Evolutionary conservation across 371 early-diverging fungal genomes (phyloP).

Genomic region (Aphelidium insulamus): DNA sequence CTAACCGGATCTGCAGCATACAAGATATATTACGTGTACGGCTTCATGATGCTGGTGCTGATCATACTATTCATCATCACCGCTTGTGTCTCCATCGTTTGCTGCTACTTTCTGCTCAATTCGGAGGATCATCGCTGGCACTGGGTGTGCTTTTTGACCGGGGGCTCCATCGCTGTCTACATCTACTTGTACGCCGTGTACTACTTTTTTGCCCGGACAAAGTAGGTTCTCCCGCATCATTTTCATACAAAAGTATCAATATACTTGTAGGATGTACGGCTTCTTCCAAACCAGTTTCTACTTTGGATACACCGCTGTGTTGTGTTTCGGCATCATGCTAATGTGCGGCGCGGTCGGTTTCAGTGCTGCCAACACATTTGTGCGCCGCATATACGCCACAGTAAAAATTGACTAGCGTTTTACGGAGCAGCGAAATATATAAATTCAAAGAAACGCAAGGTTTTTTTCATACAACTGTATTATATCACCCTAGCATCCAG

Average conservation of each 20-base stretch:
- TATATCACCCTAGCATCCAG: not conserved
- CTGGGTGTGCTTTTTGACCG: slow-evolving; percentile 54
- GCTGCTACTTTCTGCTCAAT: slow-evolving; percentile 54
- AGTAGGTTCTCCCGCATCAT: slow-evolving; percentile 15
- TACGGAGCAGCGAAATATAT: not conserved
- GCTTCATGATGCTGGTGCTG: slow-evolving; percentile 52
- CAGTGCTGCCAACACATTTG: slow-evolving; percentile 32
- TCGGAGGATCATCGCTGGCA: slow-evolving; percentile 73
- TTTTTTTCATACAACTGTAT: not conserved
- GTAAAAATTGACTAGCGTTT: slow-evolving; percentile 52
- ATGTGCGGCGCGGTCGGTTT: slow-evolving; percentile 48
- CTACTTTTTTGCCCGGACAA: slow-evolving; percentile 46
- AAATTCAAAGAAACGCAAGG: not conserved
- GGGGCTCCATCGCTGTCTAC: slow-evolving; percentile 51
- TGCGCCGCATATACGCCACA: slow-evolving; percentile 41
- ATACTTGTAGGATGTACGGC: slow-evolving; percentile 44
- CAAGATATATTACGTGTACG: slow-evolving; percentile 65
- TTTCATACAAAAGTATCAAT: not conserved
- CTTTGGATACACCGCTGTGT: slow-evolving; percentile 51
- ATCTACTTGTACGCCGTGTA: slow-evolving; percentile 58
- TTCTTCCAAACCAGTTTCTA: slow-evolving; percentile 54
- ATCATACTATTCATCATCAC: slow-evolving; percentile 41
- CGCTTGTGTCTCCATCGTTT: slow-evolving; percentile 50
- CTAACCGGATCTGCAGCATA: too few species aligned
- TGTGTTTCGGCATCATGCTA: slow-evolving; percentile 36